Evolutionary conservation across 768 basidiomycete species (phyloP).

Genomic region (Lenzites betulinus): DNA sequence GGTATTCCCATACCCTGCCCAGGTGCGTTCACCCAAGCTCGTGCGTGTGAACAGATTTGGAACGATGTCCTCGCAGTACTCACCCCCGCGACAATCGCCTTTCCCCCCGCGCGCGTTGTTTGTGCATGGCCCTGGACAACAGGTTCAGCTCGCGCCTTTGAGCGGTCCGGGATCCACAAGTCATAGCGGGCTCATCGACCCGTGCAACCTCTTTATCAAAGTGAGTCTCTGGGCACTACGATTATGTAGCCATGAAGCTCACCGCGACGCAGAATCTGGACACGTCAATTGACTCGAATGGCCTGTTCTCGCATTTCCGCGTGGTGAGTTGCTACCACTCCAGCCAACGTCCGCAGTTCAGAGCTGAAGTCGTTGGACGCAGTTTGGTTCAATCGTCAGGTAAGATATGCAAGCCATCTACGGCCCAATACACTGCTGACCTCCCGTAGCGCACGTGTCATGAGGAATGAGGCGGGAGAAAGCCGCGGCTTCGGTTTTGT

Average conservation of each 20-base stretch:
- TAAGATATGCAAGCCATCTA: slow-evolving; percentile 33
- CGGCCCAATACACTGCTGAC: not conserved
- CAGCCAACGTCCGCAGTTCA: not conserved
- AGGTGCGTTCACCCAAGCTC: slow-evolving; percentile 38
- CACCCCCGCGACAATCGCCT: slow-evolving; percentile 60
- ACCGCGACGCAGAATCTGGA: slow-evolving; percentile 68
- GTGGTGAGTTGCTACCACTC: slow-evolving; percentile 47
- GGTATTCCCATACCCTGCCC: slow-evolving; percentile 64
- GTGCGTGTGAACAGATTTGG: slow-evolving; percentile 1
- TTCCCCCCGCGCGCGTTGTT: slow-evolving; percentile 54
- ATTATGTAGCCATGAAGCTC: slow-evolving; percentile 6
- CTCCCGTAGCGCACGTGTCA: slow-evolving; percentile 77
- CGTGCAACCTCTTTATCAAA: slow-evolving; percentile 90
- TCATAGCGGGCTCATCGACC: slow-evolving; percentile 87
- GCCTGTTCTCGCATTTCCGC: slow-evolving; percentile 80
- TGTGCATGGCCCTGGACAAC: slow-evolving; percentile 87
- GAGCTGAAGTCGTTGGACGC: slow-evolving; percentile 18
- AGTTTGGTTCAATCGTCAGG: slow-evolving; percentile 93
- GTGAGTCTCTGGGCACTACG: slow-evolving; percentile 39
- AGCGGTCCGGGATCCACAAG: slow-evolving; percentile 76
- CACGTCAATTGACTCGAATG: slow-evolving; percentile 82
- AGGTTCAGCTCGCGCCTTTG: slow-evolving; percentile 80
- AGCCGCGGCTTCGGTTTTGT: slow-evolving; percentile 93
- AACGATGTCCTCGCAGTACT: slow-evolving; percentile 48
- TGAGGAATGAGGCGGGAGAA: slow-evolving; percentile 82